phyloP scores from a whole-genome alignment of 2,329 filamentous ascomycete genomes.

The Talaromyces rugulosus region DNA sequence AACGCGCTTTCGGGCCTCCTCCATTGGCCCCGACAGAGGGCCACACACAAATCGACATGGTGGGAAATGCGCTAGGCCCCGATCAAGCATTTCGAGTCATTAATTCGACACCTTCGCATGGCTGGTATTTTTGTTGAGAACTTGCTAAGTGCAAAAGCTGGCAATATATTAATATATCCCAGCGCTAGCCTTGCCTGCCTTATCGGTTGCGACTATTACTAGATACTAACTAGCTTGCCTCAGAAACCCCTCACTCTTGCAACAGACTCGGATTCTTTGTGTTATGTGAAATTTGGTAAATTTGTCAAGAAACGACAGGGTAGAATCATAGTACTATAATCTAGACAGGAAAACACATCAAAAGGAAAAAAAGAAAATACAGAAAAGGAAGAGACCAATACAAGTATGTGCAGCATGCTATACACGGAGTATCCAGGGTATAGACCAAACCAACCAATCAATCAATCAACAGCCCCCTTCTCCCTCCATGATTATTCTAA shows the following conservation, averaged over 20 bases:
- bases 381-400: not conserved
- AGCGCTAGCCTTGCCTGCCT: not conserved
- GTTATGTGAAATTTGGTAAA: not conserved
- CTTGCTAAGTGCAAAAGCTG: not conserved
- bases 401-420: not conserved
- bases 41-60: not conserved
- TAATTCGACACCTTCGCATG: not conserved
- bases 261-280: not conserved
- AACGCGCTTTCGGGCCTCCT: not conserved
- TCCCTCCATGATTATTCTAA: not conserved
- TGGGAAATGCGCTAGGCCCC: not conserved
- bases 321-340: conserved; percentile 4
- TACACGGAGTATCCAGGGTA: not conserved
- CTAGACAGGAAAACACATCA: not conserved
- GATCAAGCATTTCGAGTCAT: not conserved
- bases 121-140: not conserved
- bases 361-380: not conserved
- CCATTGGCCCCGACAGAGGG: not conserved
- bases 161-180: too few relatives aligned
- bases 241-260: not conserved
- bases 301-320: not conserved
- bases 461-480: not conserved
- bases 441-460: not conserved
- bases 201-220: too few relatives aligned
- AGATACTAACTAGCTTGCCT: not conserved